Conservation (phyloP, 2,329 filamentous ascomycete species). For the Corniculantispora saksenae region DNA sequence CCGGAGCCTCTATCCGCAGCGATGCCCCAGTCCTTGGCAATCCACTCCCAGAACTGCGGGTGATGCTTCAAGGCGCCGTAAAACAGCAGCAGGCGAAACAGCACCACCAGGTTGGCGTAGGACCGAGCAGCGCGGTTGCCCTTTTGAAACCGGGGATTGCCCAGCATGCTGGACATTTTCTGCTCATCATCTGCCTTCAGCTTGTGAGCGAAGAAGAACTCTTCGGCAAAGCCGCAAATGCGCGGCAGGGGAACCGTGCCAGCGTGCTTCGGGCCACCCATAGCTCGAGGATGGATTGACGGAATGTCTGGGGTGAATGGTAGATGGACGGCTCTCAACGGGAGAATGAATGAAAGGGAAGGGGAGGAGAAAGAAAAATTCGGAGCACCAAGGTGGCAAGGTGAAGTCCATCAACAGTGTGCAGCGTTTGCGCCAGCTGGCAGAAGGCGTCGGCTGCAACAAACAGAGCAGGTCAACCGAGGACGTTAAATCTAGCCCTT, state of each 20-base stretch:
- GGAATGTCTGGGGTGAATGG: too few species aligned
- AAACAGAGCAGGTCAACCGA: background rate
- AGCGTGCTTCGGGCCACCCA: too few species aligned
- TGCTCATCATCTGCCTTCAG: background rate
- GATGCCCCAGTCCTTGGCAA: conserved; percentile 15
- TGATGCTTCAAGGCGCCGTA: background rate
- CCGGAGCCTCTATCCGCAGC: background rate
- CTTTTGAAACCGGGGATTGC: background rate
- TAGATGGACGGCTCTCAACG: too few species aligned
- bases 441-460: background rate
- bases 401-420: background rate
- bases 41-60: conserved; percentile 6
- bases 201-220: background rate
- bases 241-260: background rate
- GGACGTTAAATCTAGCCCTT: too few species aligned
- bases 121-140: background rate
- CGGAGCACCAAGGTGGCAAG: too few species aligned
- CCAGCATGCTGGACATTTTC: background rate
- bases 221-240: conserved; percentile 9
- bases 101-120: conserved; percentile 13
- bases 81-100: conserved; percentile 15
- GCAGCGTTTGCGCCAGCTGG: conserved; percentile 11
- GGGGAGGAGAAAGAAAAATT: too few species aligned
- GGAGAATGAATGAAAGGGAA: too few species aligned
- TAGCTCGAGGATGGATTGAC: too few species aligned